A percentile compares a stretch with the other conserved stretches of the same genome.
Conservation (phyloP, 2,329 filamentous ascomycete genomes). For the Colletotrichum orchidophilum region DNA sequence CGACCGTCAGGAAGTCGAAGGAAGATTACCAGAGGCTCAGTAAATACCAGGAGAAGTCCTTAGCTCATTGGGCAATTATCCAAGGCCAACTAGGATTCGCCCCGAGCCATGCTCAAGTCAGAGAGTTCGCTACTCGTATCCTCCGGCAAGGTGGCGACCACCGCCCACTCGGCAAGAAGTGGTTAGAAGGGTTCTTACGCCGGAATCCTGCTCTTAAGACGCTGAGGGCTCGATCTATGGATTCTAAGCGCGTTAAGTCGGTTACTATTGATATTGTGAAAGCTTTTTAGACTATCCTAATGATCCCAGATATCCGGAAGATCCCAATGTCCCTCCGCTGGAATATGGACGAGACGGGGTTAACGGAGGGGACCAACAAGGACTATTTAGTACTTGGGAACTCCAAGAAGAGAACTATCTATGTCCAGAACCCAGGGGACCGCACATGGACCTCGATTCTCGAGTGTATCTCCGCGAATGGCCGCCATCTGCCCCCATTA, state of each 20-base stretch:
- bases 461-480: constrained; percentile 33
- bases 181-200: no score
- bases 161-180: neutral
- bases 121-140: accelerated
- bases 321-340: neutral
- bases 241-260: neutral
- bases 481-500: constrained; percentile 3
- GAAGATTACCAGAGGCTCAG: constrained; percentile 14
- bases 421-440: constrained; percentile 20
- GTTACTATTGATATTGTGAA: neutral
- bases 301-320: neutral
- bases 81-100: neutral
- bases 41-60: neutral
- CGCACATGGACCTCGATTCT: constrained; percentile 35
- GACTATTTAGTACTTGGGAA: constrained; percentile 20
- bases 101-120: neutral
- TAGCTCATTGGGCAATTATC: neutral
- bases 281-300: neutral
- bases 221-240: neutral
- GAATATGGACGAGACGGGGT: constrained; percentile 29
- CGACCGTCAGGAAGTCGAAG: accelerated
- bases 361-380: constrained; percentile 7
- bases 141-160: neutral
- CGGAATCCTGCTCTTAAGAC: neutral
- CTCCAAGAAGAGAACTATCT: neutral